Base-by-base conservation (phyloP, 1,284 basidiomycete genomes). In the Ustilago tritici region DNA sequence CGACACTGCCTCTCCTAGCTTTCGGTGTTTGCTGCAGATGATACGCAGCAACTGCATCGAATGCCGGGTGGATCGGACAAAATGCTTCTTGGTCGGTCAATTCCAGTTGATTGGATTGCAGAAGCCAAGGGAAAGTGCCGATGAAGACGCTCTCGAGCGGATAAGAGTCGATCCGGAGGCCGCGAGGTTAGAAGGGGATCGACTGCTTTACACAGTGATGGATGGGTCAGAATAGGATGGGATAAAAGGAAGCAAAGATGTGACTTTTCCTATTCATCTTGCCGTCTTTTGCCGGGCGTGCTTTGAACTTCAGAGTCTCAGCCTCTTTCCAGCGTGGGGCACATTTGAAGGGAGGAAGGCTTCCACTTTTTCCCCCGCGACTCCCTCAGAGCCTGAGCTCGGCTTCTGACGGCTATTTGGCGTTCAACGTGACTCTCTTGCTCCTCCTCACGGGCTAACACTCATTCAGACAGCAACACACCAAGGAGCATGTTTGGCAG, bases 401-500 rank as follows among this genome's bases (percentile, higher is more conserved):
- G 65, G 70, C 70, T 73, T 68, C 64, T 41, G 65, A 47, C 70
- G 70, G 70, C 17, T 73, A 73, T 64, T 67, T 61, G 57, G 12
- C n/a, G 43, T 23, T 46, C 43, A 46, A 46, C n/a, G 43, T 19
- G 43, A 43, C 14, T 43, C 14, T 23, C 38, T 10, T 31, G 46
- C 46, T 14, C 46, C 19, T 23, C 19, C 15, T 40, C 11, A 40
- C 38, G 10, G 38, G 46, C 19, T 14, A 17, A 49, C 23, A n/a
- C 46, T 31, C 46, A 49, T 32, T 50, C 49, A 50, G 7, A 17
- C 14, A 28, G 23, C 23, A 28, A 28, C 23, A 28, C 23, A 28
- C 23, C 23, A 28, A 28, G 23, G 23, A 28, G 23, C 4, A 31
- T 1, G 31, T 32, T 12, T 32, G 11, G 17, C 40, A 15, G 40